phyloP scores from a whole-genome alignment of 2,329 filamentous ascomycete species.

The Macrophomina tecta region DNA sequence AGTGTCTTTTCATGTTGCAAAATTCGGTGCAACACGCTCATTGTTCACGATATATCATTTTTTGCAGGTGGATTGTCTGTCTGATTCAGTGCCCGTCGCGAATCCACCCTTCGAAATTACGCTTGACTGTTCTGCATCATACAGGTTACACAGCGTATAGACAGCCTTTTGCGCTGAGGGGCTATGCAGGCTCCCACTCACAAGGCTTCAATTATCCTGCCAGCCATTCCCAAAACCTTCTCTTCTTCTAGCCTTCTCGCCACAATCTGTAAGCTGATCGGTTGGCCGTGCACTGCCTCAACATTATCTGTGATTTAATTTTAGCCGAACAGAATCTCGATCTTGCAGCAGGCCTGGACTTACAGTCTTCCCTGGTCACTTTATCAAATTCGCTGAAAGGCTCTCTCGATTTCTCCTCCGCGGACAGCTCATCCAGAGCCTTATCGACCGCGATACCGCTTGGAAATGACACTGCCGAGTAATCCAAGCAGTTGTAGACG shows the following conservation, averaged over 20 bases:
- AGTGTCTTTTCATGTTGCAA: too few species aligned
- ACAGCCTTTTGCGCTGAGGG: neutral
- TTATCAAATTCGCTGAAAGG: constrained; percentile 20
- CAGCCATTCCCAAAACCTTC: constrained; percentile 50
- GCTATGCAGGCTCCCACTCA: neutral
- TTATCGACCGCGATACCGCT: constrained; percentile 38
- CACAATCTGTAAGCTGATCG: constrained; percentile 50
- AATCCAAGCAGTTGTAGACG: constrained; percentile 58
- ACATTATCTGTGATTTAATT: constrained; percentile 40
- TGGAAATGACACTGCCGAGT: constrained; percentile 54
- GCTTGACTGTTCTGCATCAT: too few species aligned
- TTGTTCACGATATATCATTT: too few species aligned
- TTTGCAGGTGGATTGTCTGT: too few species aligned
- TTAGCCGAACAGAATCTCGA: neutral
- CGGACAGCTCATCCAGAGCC: constrained; percentile 36
- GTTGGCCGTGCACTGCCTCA: constrained; percentile 50
- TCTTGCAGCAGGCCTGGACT: constrained; percentile 33
- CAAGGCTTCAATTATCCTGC: constrained; percentile 41
- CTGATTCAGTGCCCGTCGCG: too few species aligned
- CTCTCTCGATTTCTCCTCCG: constrained; percentile 42
- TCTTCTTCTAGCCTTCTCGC: constrained; percentile 50
- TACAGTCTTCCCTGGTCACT: constrained; percentile 48
- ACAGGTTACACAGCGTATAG: too few species aligned
- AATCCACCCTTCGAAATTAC: too few species aligned
- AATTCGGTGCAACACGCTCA: too few species aligned